Conservation (phyloP, 257 asterid genomes). For the Gynochthodes officinalis region DNA sequence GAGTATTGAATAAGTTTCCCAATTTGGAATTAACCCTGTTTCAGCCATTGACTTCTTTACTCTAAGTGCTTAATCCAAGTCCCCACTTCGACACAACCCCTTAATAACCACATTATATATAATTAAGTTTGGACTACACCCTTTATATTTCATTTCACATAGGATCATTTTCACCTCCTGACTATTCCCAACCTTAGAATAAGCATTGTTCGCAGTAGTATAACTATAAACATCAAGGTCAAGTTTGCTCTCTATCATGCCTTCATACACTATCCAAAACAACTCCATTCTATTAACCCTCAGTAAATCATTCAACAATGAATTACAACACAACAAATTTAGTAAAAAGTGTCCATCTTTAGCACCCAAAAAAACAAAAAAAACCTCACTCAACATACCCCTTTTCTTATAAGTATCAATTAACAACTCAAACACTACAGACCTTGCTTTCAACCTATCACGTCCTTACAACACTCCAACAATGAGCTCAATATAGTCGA, state of each 20-base stretch:
- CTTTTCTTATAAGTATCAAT: too few species aligned
- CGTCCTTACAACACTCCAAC: constrained; percentile 32
- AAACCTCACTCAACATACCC: constrained; percentile 66
- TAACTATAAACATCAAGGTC: constrained; percentile 61
- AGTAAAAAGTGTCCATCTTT: constrained; percentile 34
- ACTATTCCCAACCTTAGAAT: constrained; percentile 60
- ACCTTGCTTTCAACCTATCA: constrained; percentile 34
- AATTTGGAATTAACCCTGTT: constrained; percentile 60
- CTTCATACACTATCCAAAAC: too few species aligned
- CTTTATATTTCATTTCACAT: constrained; percentile 54
- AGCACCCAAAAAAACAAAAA: constrained; percentile 46
- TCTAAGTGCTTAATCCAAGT: constrained; percentile 54
- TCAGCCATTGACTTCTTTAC: constrained; percentile 54
- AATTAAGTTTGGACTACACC: too few species aligned
- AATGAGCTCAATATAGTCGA: constrained; percentile 47
- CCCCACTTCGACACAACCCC: too few species aligned
- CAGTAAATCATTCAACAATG: too few species aligned
- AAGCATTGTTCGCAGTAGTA: constrained; percentile 54
- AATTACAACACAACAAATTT: constrained; percentile 71
- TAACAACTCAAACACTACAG: too few species aligned
- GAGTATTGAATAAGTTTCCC: constrained; percentile 52
- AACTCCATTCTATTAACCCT: too few species aligned
- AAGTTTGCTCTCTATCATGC: too few species aligned
- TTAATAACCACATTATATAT: too few species aligned
- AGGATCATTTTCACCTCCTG: constrained; percentile 54